These are phyloP conservation scores for Trichoderma polysporum DNA, from an alignment of 2,329 filamentous ascomycete species.

Conservation along the genomic window DNA sequence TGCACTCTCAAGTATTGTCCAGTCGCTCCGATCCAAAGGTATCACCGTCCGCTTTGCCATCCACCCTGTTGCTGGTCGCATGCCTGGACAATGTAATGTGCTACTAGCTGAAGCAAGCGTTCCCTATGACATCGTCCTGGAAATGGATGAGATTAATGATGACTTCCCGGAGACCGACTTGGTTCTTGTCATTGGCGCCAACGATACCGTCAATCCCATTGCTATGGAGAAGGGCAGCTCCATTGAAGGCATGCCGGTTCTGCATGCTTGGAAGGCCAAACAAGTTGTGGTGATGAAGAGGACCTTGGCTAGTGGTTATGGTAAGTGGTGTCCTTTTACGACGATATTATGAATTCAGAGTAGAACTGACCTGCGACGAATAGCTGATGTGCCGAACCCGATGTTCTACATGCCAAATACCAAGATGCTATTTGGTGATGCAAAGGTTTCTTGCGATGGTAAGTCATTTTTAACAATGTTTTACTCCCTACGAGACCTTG, in stretches of 20 bases:
- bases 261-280: conserved; percentile 93
- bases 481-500: rapidly evolving
- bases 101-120: conserved; percentile 84
- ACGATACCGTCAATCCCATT: conserved; percentile 90
- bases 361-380: conserved; percentile 23
- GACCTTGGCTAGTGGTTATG: conserved; percentile 84
- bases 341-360: not conserved
- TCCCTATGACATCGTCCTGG: conserved; percentile 86
- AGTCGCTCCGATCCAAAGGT: conserved; percentile 69
- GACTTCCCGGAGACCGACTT: conserved; percentile 85
- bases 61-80: conserved; percentile 84
- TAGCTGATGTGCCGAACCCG: conserved; percentile 85
- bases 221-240: conserved; percentile 78
- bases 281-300: conserved; percentile 93
- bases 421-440: conserved; percentile 90
- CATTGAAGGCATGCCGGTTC: conserved; percentile 89
- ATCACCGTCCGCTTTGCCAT: conserved; percentile 86
- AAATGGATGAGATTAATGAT: conserved; percentile 97
- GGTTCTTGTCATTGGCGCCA: conserved; percentile 85
- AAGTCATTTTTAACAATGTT: conserved; percentile 31
- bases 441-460: conserved; percentile 80
- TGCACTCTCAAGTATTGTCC: conserved; percentile 79
- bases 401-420: conserved; percentile 92
- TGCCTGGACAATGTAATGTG: conserved; percentile 93
- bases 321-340: conserved; percentile 44